phyloP scores from a whole-genome alignment of 371 early-diverging fungal species.

The Parasitella parasitica region DNA sequence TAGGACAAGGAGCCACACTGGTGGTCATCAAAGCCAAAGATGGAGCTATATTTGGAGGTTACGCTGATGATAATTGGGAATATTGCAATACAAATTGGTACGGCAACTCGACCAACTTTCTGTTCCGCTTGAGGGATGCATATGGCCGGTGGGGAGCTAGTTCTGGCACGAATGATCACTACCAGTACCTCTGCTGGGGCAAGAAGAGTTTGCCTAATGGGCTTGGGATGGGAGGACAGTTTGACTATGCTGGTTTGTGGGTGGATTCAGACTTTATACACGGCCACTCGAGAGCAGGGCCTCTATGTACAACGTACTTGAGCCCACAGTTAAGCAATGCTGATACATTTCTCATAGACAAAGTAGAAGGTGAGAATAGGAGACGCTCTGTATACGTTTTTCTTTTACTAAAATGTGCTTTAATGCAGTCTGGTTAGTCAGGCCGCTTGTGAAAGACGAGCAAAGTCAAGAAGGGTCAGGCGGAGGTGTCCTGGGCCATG shows the following conservation, averaged over 20 bases:
- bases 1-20: conserved; percentile 53
- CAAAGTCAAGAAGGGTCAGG: conserved; percentile 39
- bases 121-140: conserved; percentile 47
- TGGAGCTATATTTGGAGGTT: conserved; percentile 72
- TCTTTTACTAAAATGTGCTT: neutral
- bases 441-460: conserved; percentile 59
- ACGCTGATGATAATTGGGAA: conserved; percentile 61
- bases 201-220: conserved; percentile 87
- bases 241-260: conserved; percentile 85
- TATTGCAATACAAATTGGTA: conserved; percentile 66
- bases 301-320: conserved; percentile 68
- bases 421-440: conserved; percentile 65
- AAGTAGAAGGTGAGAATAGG: conserved; percentile 62
- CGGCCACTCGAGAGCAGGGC: conserved; percentile 76
- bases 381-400: no score
- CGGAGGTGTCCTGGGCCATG: conserved; percentile 64
- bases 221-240: conserved; percentile 82
- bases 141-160: conserved; percentile 21
- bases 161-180: conserved; percentile 67
- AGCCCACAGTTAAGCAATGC: conserved; percentile 58
- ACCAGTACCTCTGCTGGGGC: conserved; percentile 81
- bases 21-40: conserved; percentile 51
- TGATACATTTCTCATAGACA: conserved; percentile 68
- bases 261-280: conserved; percentile 63
- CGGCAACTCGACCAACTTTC: conserved; percentile 63